These are phyloP conservation scores for Phytophthora tentaculata DNA, from an alignment of 352 stramenopile genomes.

Conservation along the genomic window DNA sequence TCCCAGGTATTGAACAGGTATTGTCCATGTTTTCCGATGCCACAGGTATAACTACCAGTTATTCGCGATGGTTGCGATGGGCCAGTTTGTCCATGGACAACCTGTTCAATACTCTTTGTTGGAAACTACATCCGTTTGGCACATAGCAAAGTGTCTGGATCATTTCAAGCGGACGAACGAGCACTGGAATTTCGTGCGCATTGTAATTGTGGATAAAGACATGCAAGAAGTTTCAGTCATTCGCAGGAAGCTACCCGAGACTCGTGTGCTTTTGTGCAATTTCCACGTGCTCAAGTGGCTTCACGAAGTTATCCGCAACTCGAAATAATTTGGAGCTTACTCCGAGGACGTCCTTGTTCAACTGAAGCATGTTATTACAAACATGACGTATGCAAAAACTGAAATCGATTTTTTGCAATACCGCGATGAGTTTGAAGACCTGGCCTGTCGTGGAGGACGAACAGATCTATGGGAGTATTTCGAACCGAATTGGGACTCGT, in stretches of 20 bases:
- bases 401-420: neutral
- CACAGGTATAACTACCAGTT: neutral
- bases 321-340: neutral
- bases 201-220: neutral
- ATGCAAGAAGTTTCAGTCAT: neutral
- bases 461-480: neutral
- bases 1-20: neutral
- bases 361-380: neutral
- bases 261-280: neutral
- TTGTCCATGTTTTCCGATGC: neutral
- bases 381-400: neutral
- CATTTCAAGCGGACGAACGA: neutral
- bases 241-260: neutral
- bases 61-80: neutral
- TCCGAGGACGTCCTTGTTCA: neutral
- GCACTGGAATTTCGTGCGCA: neutral
- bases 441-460: neutral
- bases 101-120: neutral
- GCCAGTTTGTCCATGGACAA: neutral
- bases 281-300: neutral
- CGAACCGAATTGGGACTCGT: neutral
- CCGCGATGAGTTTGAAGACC: neutral
- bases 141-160: neutral
- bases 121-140: neutral
- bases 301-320: neutral